These are phyloP conservation scores for Aspergillus sp. DNA, from an alignment of 2,329 filamentous ascomycete genomes.

Conservation along the genomic window DNA sequence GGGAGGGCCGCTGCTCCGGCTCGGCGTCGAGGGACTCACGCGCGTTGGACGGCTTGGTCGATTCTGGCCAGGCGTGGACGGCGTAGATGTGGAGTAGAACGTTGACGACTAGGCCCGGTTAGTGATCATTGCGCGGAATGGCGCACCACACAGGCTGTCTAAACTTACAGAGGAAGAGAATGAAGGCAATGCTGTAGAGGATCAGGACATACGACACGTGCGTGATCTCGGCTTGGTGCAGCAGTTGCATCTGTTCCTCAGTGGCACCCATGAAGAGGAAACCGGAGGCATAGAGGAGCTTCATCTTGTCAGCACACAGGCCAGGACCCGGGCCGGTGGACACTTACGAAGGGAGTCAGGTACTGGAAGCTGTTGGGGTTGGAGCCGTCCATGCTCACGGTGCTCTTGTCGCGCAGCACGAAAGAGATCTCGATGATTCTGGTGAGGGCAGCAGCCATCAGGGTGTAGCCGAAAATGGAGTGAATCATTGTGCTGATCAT, in stretches of 20 bases:
- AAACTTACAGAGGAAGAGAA: constrained; percentile 76
- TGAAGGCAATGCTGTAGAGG: constrained; percentile 82
- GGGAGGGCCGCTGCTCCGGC: constrained; percentile 15
- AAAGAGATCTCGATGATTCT: constrained; percentile 91
- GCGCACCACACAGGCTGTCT: neutral
- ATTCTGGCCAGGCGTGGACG: constrained; percentile 52
- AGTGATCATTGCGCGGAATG: constrained; percentile 6
- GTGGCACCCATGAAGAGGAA: constrained; percentile 98
- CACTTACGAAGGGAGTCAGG: constrained; percentile 66
- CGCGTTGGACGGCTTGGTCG: constrained; percentile 17
- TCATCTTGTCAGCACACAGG: constrained; percentile 21
- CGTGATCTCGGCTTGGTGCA: constrained; percentile 71
- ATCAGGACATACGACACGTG: constrained; percentile 92
- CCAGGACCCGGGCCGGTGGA: neutral
- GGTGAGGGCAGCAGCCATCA: constrained; percentile 83
- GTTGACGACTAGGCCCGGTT: constrained; percentile 60
- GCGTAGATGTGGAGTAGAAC: constrained; percentile 85
- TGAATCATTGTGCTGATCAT: constrained; percentile 86
- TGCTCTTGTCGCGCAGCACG: constrained; percentile 69
- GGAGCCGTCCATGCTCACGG: constrained; percentile 63
- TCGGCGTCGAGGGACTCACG: constrained; percentile 11
- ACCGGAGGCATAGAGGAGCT: constrained; percentile 87
- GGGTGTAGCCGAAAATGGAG: constrained; percentile 84
- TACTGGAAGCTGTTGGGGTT: constrained; percentile 73
- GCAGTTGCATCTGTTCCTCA: constrained; percentile 87